A percentile compares a stretch with the other conserved stretches of the same genome.
phyloP scores from a whole-genome alignment of 352 stramenopile species.

The Paralagenidium karlingii region DNA sequence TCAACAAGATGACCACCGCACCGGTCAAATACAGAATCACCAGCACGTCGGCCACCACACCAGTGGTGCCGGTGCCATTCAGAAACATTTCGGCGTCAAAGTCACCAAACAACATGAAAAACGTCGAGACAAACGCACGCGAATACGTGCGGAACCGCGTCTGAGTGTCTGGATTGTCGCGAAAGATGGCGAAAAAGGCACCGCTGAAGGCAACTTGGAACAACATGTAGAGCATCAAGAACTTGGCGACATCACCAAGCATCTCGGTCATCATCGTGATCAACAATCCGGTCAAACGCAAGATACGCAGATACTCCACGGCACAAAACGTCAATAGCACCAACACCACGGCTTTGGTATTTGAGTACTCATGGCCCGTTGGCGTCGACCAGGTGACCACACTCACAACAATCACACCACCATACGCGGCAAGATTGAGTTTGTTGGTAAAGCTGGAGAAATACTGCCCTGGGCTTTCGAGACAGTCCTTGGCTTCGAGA shows the following conservation, averaged over 20 bases:
- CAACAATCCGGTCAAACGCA: slow-evolving; percentile 34
- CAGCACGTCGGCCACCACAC: slow-evolving; percentile 34
- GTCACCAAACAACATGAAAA: slow-evolving; percentile 61
- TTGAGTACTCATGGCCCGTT: slow-evolving; percentile 35
- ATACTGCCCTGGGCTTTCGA: slow-evolving; percentile 25
- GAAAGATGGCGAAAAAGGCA: slow-evolving; percentile 57
- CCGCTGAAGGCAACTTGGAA: slow-evolving; percentile 62
- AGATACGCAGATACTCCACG: slow-evolving; percentile 57
- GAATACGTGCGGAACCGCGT: slow-evolving; percentile 42
- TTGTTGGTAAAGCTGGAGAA: slow-evolving; percentile 49
- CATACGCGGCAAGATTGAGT: slow-evolving; percentile 38
- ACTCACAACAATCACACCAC: too few relatives aligned
- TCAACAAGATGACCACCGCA: slow-evolving; percentile 50
- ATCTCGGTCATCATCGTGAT: slow-evolving; percentile 74
- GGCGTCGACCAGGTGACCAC: slow-evolving; percentile 37
- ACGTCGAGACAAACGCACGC: slow-evolving; percentile 54
- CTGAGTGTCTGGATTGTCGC: too few relatives aligned
- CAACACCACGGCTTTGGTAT: slow-evolving; percentile 42
- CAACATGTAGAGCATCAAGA: slow-evolving; percentile 54
- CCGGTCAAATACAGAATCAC: slow-evolving; percentile 35
- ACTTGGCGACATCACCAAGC: slow-evolving; percentile 50
- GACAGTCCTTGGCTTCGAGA: slow-evolving; percentile 35
- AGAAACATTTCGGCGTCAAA: slow-evolving; percentile 39
- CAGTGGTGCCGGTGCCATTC: slow-evolving; percentile 23
- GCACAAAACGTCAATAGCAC: slow-evolving; percentile 61